Evolutionary conservation across 176 grass and related monocot species (phyloP).

Genomic region (Raddia distichophylla): DNA sequence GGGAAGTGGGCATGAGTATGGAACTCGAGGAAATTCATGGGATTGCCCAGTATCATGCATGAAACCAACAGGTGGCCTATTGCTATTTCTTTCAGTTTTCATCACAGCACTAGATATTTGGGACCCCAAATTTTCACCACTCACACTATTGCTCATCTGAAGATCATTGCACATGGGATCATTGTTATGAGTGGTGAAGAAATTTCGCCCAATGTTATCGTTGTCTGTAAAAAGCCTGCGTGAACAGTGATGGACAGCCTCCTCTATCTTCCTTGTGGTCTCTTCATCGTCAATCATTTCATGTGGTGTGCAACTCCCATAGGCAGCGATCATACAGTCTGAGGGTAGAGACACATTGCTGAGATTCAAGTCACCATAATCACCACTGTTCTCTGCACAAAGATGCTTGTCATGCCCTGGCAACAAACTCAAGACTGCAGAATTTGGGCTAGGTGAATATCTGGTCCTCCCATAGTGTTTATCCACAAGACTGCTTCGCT

Average conservation of each 20-base stretch:
- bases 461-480: slow-evolving; percentile 33
- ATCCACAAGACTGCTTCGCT: slow-evolving; percentile 29
- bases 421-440: slow-evolving; percentile 48
- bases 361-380: slow-evolving; percentile 19
- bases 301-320: slow-evolving; percentile 20
- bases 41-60: slow-evolving; percentile 46
- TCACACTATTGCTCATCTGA: slow-evolving; percentile 36
- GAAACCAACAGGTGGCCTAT: slow-evolving; percentile 47
- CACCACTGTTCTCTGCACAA: slow-evolving; percentile 26
- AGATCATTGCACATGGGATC: slow-evolving; percentile 37
- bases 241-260: slow-evolving; percentile 43
- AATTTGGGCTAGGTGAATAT: slow-evolving; percentile 50
- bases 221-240: slow-evolving; percentile 51
- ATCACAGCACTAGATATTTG: slow-evolving; percentile 25
- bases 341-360: slow-evolving; percentile 35
- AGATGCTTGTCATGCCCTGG: slow-evolving; percentile 40
- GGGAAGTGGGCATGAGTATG: slow-evolving; percentile 74
- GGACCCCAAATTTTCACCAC: slow-evolving; percentile 32
- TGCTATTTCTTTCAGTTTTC: slow-evolving; percentile 50
- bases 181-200: slow-evolving; percentile 36
- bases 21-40: slow-evolving; percentile 49
- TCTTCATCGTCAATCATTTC: slow-evolving; percentile 45
- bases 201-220: slow-evolving; percentile 41
- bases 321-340: slow-evolving; percentile 29
- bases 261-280: slow-evolving; percentile 48